phyloP scores from a whole-genome alignment of 768 basidiomycete genomes.

The Termitomyces sp. region DNA sequence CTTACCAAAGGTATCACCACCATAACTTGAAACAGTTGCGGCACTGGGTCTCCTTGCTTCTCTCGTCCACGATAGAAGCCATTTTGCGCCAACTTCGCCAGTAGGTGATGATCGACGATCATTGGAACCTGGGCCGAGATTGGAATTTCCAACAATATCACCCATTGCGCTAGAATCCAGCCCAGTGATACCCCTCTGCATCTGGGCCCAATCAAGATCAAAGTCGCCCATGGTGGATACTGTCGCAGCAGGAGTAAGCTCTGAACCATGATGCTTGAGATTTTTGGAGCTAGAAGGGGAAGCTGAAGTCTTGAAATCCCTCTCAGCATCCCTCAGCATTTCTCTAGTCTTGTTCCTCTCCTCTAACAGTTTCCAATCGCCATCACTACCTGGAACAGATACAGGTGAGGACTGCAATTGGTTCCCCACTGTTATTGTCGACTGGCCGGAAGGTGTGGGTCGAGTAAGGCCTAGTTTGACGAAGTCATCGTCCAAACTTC shows the following conservation, averaged over 20 bases:
- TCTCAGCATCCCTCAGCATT: conserved; percentile 14
- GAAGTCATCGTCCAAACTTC: conserved; percentile 52
- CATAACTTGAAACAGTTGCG: conserved; percentile 33
- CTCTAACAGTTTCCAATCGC: conserved; percentile 54
- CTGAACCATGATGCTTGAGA: neutral
- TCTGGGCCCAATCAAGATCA: conserved; percentile 36
- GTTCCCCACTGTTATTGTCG: conserved; percentile 8
- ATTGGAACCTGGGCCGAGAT: conserved; percentile 2
- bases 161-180: conserved; percentile 24
- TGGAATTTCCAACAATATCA: conserved; percentile 20
- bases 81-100: conserved; percentile 9
- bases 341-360: conserved; percentile 33
- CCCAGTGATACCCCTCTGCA: conserved; percentile 30
- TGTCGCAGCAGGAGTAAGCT: neutral
- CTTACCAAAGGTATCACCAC: conserved; percentile 40
- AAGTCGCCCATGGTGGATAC: conserved; percentile 33
- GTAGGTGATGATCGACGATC: conserved; percentile 15
- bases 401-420: conserved; percentile 25
- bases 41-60: conserved; percentile 39
- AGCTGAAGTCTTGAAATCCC: neutral
- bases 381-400: conserved; percentile 49
- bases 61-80: conserved; percentile 19
- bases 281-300: neutral
- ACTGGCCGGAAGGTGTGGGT: neutral
- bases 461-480: conserved; percentile 6